Evolutionary conservation across 768 basidiomycete species (phyloP), one percentile per base, ranked within the genome.

Genomic region (Butyriboletus loyo): DNA sequence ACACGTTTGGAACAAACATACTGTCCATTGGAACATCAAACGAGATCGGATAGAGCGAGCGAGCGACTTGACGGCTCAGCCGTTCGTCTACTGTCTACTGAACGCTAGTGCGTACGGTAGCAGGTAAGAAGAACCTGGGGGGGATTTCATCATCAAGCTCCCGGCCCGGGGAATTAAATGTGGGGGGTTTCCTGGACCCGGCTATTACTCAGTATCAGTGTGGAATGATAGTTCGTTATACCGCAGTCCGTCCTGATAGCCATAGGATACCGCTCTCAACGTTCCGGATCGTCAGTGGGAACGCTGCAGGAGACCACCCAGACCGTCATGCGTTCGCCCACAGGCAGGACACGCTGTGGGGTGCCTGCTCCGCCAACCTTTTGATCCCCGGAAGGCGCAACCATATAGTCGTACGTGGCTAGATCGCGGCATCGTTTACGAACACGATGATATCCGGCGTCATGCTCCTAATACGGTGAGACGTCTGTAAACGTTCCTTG

Each of bases 301-400:
- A 94, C 3, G 94, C n/a, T n/a, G n/a, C n/a, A n/a, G n/a, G n/a
- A n/a, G n/a, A n/a, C n/a, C n/a, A n/a, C n/a, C n/a, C n/a, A n/a
- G 9, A 96, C 87, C 0, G 93, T 94, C 87, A 95, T 88, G 32
- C 70, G 70, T 22, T 80, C 66, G 3, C 92, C 92, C 21, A 84
- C 80, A 5, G 91, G 80, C 67, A 92, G 87, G 7, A 96, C 92
- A 38, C 91, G 83, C 72, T 95, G 93, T 39, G 84, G 85, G 5
- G 93, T 96, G 30, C 94, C 92, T 5, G 95, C 93, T 31, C 92
- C 93, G 37, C 94, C 92, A 36, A 96, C 80, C 67, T 89, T 86
- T 73, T 95, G 92, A 72, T 96, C 94, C 72, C 95, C 93, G 63
- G 96, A 95, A 66, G 91, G 93, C 11, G 92, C 92, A 39, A 96